phyloP scores from a whole-genome alignment of 2,329 filamentous ascomycete species.

The Penicillium sp. region DNA sequence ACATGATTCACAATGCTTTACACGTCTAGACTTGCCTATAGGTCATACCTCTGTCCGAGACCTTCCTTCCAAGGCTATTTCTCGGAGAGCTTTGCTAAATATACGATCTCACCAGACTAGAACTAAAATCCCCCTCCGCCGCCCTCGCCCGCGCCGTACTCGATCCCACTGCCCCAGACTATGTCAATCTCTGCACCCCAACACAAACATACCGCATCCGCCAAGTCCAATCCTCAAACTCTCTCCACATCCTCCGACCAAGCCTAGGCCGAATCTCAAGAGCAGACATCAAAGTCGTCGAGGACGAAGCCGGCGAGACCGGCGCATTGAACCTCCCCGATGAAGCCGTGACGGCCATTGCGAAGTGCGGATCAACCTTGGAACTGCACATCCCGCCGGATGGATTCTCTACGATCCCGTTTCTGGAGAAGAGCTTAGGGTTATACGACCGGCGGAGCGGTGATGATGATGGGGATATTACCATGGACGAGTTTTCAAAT shows the following conservation, averaged over 20 bases:
- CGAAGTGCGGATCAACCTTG: constrained; percentile 49
- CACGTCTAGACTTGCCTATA: not conserved
- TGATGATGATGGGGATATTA: constrained; percentile 23
- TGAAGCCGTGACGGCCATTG: constrained; percentile 43
- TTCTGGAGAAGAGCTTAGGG: constrained; percentile 33
- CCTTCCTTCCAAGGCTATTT: too few relatives aligned
- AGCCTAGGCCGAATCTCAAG: constrained; percentile 36
- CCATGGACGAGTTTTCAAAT: constrained; percentile 20
- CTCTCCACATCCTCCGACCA: constrained; percentile 57
- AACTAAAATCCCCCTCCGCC: constrained; percentile 45
- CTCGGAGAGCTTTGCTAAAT: not conserved
- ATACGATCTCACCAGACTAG: constrained; percentile 33
- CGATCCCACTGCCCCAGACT: constrained; percentile 35
- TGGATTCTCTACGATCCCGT: constrained; percentile 35
- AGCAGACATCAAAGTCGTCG: constrained; percentile 33
- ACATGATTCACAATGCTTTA: not conserved
- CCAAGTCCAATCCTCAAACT: constrained; percentile 68
- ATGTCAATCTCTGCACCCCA: constrained; percentile 61
- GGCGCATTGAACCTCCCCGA: constrained; percentile 29
- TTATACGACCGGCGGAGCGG: constrained; percentile 32
- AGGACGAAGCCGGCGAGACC: constrained; percentile 20
- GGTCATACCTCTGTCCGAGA: not conserved
- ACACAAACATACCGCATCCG: constrained; percentile 61
- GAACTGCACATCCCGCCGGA: constrained; percentile 43
- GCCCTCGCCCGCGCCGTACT: constrained; percentile 32